These are phyloP conservation scores for Xylaria nigripes DNA, from an alignment of 495 filamentous ascomycete species.

Conservation along the genomic window DNA sequence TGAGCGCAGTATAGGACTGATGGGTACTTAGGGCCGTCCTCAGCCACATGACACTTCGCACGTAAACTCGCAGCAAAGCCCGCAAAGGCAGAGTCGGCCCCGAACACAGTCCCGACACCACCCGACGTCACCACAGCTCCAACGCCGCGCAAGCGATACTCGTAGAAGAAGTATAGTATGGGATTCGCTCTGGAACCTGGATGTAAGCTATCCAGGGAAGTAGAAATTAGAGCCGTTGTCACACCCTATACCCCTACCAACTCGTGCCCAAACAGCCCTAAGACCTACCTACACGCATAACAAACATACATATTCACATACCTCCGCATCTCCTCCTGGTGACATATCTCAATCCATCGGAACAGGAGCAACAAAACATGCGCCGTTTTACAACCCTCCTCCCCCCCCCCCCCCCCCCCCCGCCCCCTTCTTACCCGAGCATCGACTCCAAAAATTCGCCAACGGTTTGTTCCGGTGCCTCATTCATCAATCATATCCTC, in stretches of 20 bases:
- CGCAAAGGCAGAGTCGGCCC: constrained; percentile 8
- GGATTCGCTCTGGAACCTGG: constrained; percentile 48
- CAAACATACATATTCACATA: neutral
- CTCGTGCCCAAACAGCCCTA: neutral
- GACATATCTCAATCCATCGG: no score
- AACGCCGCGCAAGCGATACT: constrained; percentile 29
- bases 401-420: no score
- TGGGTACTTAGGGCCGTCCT: constrained; percentile 22
- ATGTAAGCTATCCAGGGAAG: constrained; percentile 35
- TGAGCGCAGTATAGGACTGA: constrained; percentile 22
- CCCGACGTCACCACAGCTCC: constrained; percentile 16
- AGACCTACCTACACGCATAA: neutral
- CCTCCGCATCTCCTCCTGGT: no score
- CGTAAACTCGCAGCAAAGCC: constrained; percentile 12
- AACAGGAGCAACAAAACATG: no score
- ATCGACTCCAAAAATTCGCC: no score
- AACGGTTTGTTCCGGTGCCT: no score
- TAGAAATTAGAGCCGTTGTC: constrained; percentile 1
- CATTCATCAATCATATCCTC: no score
- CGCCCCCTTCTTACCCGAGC: no score
- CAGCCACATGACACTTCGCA: constrained; percentile 13
- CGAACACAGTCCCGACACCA: constrained; percentile 15
- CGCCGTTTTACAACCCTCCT: no score
- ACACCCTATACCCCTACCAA: neutral
- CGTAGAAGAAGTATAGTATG: constrained; percentile 41